These are phyloP conservation scores for Backusella psychrophila DNA, from an alignment of 192 early-diverging fungal species.

Conservation along the genomic window DNA sequence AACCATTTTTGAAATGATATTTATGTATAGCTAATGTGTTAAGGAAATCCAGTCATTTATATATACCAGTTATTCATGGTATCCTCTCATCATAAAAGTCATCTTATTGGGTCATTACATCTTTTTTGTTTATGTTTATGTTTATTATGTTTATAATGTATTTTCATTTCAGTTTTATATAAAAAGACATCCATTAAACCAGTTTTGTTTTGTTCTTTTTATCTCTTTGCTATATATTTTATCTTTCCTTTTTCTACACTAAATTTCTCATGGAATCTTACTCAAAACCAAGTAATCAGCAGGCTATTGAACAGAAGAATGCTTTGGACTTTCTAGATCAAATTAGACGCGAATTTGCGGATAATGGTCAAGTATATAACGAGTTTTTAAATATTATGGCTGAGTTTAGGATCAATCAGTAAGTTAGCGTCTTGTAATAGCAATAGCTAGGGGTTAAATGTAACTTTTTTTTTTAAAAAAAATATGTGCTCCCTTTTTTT, in stretches of 20 bases:
- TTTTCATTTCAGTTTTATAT: neutral
- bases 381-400: constrained; percentile 4
- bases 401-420: constrained; percentile 1
- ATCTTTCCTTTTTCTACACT: neutral
- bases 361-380: neutral
- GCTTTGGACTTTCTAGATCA: neutral
- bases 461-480: neutral
- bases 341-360: neutral
- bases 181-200: neutral
- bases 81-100: neutral
- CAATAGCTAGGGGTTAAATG: neutral
- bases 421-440: neutral
- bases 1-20: neutral
- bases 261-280: neutral
- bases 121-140: neutral
- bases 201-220: neutral
- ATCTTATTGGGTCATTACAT: neutral
- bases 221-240: neutral
- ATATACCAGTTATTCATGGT: neutral
- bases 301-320: neutral
- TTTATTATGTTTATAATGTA: neutral
- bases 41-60: neutral
- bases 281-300: neutral
- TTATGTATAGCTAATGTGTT: neutral
- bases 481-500: neutral